A percentile compares a stretch with the other conserved stretches of the same genome.
These are phyloP conservation scores for Kwoniella sp. DNA, from an alignment of 768 basidiomycete species.

Conservation along the genomic window DNA sequence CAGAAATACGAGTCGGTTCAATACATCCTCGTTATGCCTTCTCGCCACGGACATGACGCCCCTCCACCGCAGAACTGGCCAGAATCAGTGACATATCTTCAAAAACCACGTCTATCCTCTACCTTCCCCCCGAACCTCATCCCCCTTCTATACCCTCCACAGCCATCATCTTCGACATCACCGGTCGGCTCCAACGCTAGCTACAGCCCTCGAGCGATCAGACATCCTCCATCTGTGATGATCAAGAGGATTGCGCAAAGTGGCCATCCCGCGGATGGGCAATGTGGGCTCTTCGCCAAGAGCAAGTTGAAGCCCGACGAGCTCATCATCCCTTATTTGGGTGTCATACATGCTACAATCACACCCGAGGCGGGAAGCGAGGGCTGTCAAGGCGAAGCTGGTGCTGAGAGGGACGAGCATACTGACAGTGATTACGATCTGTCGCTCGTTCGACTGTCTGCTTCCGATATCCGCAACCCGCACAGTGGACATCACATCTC, in stretches of 20 bases:
- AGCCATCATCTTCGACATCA: background rate
- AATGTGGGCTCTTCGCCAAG: conserved; percentile 76
- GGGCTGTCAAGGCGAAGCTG: background rate
- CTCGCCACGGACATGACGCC: conserved; percentile 27
- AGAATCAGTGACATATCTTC: conserved; percentile 63
- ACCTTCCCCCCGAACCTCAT: conserved; percentile 61
- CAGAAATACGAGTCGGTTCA: no score
- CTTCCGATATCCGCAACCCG: conserved; percentile 37
- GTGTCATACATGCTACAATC: conserved; percentile 75
- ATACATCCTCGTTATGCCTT: conserved; percentile 25
- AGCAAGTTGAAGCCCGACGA: conserved; percentile 69
- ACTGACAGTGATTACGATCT: conserved; percentile 73
- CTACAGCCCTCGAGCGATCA: conserved; percentile 26
- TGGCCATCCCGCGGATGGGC: conserved; percentile 74
- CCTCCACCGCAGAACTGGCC: conserved; percentile 63
- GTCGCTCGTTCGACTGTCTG: conserved; percentile 60
- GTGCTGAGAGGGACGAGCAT: conserved; percentile 23
- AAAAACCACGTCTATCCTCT: conserved; percentile 62
- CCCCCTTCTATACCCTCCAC: conserved; percentile 20
- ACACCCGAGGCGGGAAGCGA: conserved; percentile 61
- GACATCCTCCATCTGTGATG: conserved; percentile 58
- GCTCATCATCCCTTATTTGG: conserved; percentile 77
- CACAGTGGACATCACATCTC: conserved; percentile 56
- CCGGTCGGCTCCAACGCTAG: conserved; percentile 3
- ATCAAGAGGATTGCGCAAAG: conserved; percentile 63